These are phyloP conservation scores for Onygenales sp. DNA, from an alignment of 2,329 filamentous ascomycete genomes.

Conservation along the genomic window DNA sequence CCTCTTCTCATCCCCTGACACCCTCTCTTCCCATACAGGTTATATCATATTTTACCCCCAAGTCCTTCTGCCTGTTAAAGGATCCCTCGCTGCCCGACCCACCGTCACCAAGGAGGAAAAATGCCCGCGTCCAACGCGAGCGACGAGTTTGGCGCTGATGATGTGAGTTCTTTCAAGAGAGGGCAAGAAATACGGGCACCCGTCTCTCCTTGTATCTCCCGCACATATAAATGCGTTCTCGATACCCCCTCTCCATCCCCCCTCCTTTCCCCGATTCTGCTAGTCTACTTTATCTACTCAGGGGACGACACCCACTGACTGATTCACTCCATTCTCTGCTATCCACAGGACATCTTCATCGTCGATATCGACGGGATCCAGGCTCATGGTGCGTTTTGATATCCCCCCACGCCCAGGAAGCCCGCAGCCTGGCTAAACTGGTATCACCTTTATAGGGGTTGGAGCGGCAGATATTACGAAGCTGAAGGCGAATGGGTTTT, in stretches of 20 bases:
- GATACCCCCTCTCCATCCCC: no score
- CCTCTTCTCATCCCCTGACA: no score
- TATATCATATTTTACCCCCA: not conserved
- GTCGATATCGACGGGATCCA: slow-evolving; percentile 59
- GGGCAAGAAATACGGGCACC: not conserved
- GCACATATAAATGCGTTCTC: no score
- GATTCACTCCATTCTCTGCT: not conserved
- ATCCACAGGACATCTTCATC: slow-evolving; percentile 43
- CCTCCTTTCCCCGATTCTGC: no score
- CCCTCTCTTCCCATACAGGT: not conserved
- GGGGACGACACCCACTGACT: no score
- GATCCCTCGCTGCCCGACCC: not conserved
- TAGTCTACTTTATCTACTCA: no score
- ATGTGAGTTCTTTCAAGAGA: slow-evolving; percentile 19
- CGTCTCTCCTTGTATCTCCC: no score
- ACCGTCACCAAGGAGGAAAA: slow-evolving; percentile 5
- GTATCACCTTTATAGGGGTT: slow-evolving; percentile 38
- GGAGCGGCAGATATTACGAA: slow-evolving; percentile 57
- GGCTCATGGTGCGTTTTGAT: slow-evolving; percentile 44
- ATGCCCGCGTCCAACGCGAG: slow-evolving; percentile 46
- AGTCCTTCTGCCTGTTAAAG: not conserved
- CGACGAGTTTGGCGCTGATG: slow-evolving; percentile 36
- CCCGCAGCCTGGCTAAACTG: not conserved
- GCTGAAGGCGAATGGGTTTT: slow-evolving; percentile 53
- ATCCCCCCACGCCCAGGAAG: not conserved